Percentiles rank a stretch among this genome's conserved stretches.
Conservation (phyloP, 2,329 filamentous ascomycete species). For the Mariannaea elegans region DNA sequence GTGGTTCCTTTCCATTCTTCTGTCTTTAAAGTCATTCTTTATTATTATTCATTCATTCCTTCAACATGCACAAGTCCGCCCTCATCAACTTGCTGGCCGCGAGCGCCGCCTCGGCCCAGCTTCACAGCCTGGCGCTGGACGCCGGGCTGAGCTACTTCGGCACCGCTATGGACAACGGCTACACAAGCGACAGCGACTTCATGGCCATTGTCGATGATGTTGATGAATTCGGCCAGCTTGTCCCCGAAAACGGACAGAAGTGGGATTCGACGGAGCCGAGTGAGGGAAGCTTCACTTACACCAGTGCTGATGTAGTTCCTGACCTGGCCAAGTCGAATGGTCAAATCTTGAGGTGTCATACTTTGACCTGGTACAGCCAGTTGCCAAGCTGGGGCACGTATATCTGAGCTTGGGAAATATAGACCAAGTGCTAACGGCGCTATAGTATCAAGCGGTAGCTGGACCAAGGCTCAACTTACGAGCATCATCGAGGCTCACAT, state of each 20-base stretch:
- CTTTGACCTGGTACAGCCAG: constrained; percentile 58
- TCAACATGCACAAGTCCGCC: constrained; percentile 33
- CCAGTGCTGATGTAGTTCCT: constrained; percentile 62
- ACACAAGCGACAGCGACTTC: constrained; percentile 64
- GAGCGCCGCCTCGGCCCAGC: constrained; percentile 43
- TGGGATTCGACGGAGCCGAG: constrained; percentile 70
- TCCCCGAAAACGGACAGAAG: constrained; percentile 70
- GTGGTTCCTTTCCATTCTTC: constrained; percentile 8
- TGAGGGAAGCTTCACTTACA: constrained; percentile 65
- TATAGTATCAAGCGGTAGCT: constrained; percentile 47
- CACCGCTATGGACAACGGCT: constrained; percentile 68
- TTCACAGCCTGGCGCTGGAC: constrained; percentile 63
- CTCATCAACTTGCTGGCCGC: constrained; percentile 38
- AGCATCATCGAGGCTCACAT: constrained; percentile 64
- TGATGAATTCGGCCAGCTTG: constrained; percentile 71
- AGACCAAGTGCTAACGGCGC: neutral
- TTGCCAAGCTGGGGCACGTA: constrained; percentile 41
- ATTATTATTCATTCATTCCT: constrained; percentile 18
- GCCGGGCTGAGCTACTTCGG: constrained; percentile 71
- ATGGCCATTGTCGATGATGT: constrained; percentile 61
- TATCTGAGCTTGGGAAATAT: neutral
- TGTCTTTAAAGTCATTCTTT: constrained; percentile 5
- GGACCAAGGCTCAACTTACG: constrained; percentile 67
- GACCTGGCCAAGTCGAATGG: constrained; percentile 57
- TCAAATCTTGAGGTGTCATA: constrained; percentile 70